Evolutionary conservation across 1,284 basidiomycete genomes (phyloP), one percentile per base, ranked within the genome.

Genomic region (Cutaneotrichosporon sp.): DNA sequence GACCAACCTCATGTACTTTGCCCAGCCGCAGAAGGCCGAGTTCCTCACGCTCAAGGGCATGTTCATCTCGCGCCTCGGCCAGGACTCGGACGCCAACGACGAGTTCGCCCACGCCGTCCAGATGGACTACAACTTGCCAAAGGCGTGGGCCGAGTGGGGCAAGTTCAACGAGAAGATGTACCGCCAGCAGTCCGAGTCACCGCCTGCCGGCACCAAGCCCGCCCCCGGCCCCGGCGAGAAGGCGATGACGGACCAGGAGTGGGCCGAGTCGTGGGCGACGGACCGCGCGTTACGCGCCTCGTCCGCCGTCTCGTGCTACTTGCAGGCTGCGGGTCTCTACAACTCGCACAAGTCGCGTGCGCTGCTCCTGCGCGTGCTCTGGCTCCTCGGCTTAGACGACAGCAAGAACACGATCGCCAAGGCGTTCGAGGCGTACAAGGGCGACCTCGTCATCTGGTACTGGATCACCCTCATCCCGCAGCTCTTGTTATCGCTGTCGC

Each of bases 1-100:
- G 74, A 99, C 97, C 27, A 99, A 99, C 78, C 82, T 99, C 64
- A 92, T 97, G 86, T 99, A 98, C 84, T 99, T 99, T 82, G 92
- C 93, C 16, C 87, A 84, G 9, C 82, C 88, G 5, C 97, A 99
- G 77, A 99, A 99, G 80, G 93, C 97, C 33, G 97, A 99, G 78
- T 99, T 99, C 82, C 94, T 94, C 78, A 99, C 95, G n/a, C 83
- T 99, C 76, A 99, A 99, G 81, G 97, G 93, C 55, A 97, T 99
- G 92, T 99, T 99, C 82, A 89, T 97, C 70, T 91, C 93, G 53
- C 88, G 90, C 63, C 86, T 94, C 53, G 87, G 87, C 22, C 87
- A 93, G 51, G 87, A 87, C 67, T 93, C 97, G 16, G 95, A 99
- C 24, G 95, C 97, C 36, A 95, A 92, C 69, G 83, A 86, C 58